Conservation (phyloP, 352 stramenopile species). For the Phytopythium oedochilum region DNA sequence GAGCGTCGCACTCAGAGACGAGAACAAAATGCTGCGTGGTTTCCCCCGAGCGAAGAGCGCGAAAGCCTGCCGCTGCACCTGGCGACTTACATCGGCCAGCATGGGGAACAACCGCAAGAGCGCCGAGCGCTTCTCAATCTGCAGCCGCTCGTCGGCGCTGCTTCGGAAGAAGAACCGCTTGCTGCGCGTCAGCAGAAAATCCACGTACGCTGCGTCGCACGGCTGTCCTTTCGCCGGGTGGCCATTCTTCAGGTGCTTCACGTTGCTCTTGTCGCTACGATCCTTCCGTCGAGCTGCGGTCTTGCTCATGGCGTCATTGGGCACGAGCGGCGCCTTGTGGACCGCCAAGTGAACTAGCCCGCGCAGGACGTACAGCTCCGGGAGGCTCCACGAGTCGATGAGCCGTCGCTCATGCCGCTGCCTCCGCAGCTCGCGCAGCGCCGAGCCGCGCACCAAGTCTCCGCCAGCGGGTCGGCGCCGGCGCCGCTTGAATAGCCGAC, state of each 20-base stretch:
- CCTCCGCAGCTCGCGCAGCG: slow-evolving; percentile 10
- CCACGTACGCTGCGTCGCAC: slow-evolving; percentile 15
- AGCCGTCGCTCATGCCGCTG: slow-evolving; percentile 20
- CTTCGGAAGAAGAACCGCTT: slow-evolving; percentile 41
- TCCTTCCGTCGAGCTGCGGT: slow-evolving; percentile 6
- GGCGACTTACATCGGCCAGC: slow-evolving; percentile 24
- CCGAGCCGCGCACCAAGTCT: background rate
- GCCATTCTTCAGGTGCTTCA: background rate
- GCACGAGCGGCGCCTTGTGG: slow-evolving; percentile 18
- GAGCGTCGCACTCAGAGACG: slow-evolving; percentile 59
- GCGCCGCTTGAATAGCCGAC: slow-evolving; percentile 24
- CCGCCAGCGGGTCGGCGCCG: slow-evolving; percentile 3
- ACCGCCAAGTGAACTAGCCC: slow-evolving; percentile 40
- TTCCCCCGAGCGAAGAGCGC: slow-evolving; percentile 40
- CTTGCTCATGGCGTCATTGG: slow-evolving; percentile 5
- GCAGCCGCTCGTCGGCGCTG: slow-evolving; percentile 34
- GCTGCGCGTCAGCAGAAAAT: slow-evolving; percentile 21
- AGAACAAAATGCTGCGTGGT: slow-evolving; percentile 49
- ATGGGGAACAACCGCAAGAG: slow-evolving; percentile 60
- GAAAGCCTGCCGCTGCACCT: slow-evolving; percentile 33
- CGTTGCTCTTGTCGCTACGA: slow-evolving; percentile 14
- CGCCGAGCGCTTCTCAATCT: slow-evolving; percentile 28
- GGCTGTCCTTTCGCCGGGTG: background rate
- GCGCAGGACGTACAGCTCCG: slow-evolving; percentile 57
- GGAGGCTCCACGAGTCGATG: slow-evolving; percentile 45